A percentile compares a stretch with the other conserved stretches of the same genome.
Evolutionary conservation across 2,329 filamentous ascomycete genomes (phyloP).

Genomic region (Sclerotiophoma versabilis): DNA sequence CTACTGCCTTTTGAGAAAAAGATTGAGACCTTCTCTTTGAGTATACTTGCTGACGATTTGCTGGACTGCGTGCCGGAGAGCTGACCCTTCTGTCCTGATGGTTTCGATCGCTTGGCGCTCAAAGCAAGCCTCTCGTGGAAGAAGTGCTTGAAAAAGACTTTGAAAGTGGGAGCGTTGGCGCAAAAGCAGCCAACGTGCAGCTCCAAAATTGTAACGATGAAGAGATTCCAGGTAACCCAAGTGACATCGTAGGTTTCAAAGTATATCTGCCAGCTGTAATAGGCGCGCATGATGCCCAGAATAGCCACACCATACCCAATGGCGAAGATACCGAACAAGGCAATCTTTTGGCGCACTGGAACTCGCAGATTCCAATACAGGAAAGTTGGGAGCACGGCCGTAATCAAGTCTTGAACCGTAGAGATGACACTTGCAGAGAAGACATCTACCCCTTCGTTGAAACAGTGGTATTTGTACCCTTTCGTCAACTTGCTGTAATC

Average conservation of each 20-base stretch:
- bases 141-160: conserved; percentile 44
- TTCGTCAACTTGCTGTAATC: conserved; percentile 23
- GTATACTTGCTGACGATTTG: conserved; percentile 7
- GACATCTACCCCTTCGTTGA: conserved; percentile 44
- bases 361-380: conserved; percentile 44
- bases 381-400: conserved; percentile 41
- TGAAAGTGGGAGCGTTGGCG: conserved; percentile 41
- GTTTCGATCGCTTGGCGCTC: conserved; percentile 8
- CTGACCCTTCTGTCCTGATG: background rate
- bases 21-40: conserved; percentile 19
- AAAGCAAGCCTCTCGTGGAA: conserved; percentile 33
- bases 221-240: conserved; percentile 33
- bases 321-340: conserved; percentile 41
- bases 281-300: conserved; percentile 32
- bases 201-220: conserved; percentile 33
- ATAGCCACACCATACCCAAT: conserved; percentile 41
- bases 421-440: conserved; percentile 39
- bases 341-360: conserved; percentile 38
- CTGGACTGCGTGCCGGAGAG: conserved; percentile 10
- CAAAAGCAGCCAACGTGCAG: conserved; percentile 41
- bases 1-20: conserved; percentile 14
- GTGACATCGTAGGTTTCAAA: conserved; percentile 42
- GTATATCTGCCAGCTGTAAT: conserved; percentile 39
- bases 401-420: conserved; percentile 37
- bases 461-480: conserved; percentile 40